Conservation (phyloP, 345 rosid genomes). For the Mangifera indica region DNA sequence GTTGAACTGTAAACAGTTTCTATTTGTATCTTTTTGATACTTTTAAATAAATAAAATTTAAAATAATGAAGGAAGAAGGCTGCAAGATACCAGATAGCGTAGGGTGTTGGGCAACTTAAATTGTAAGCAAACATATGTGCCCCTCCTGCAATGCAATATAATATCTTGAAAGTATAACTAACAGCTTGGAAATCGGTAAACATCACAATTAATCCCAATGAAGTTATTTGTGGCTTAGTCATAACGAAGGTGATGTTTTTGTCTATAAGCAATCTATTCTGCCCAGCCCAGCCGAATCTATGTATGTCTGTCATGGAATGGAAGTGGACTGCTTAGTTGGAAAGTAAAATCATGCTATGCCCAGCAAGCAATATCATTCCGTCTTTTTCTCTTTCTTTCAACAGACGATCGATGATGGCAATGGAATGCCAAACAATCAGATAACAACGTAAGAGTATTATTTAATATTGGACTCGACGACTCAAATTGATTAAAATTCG, state of each 20-base stretch:
- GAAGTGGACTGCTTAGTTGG: slow-evolving; percentile 14
- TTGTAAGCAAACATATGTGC: too few species aligned
- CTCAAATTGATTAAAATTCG: too few species aligned
- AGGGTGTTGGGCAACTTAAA: not conserved
- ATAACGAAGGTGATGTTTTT: slow-evolving; percentile 4
- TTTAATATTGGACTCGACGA: too few species aligned
- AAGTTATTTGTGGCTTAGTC: not conserved
- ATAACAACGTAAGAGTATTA: too few species aligned
- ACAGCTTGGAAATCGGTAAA: too few species aligned
- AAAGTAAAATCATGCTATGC: slow-evolving; percentile 17
- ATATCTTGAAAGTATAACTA: too few species aligned
- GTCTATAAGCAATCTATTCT: not conserved
- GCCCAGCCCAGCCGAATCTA: not conserved
- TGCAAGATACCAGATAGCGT: not conserved
- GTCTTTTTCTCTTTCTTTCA: not conserved
- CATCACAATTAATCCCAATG: too few species aligned
- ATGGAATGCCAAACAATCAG: not conserved
- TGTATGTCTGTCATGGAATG: not conserved
- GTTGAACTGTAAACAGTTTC: not conserved
- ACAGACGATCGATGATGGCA: not conserved
- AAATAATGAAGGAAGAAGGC: not conserved
- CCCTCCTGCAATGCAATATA: too few species aligned
- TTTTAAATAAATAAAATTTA: too few species aligned
- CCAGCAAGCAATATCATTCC: not conserved
- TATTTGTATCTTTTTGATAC: not conserved